These are phyloP conservation scores for Termitomyces sp. DNA, from an alignment of 1,284 basidiomycete genomes.

Conservation along the genomic window DNA sequence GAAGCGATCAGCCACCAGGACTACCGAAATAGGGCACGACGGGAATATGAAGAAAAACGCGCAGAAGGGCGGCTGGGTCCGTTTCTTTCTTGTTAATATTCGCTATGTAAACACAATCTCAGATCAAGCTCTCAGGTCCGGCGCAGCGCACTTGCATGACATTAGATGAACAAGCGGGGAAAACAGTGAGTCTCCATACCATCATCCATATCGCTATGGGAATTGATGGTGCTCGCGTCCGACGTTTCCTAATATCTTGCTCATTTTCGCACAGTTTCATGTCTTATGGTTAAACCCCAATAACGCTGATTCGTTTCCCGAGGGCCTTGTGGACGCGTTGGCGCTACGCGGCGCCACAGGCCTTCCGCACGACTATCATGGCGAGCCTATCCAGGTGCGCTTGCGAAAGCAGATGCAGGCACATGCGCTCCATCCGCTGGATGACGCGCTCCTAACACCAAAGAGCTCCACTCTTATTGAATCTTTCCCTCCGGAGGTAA, in stretches of 20 bases:
- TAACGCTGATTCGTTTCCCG: constrained; percentile 59
- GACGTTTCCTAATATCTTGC: background rate
- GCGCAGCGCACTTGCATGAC: constrained; percentile 68
- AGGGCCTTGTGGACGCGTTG: constrained; percentile 56
- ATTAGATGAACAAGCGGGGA: constrained; percentile 66
- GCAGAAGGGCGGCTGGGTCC: constrained; percentile 59
- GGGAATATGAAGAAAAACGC: constrained; percentile 68
- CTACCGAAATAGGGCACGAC: constrained; percentile 62
- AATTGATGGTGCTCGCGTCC: background rate
- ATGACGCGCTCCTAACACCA: constrained; percentile 23
- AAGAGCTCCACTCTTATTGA: constrained; percentile 26
- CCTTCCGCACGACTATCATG: constrained; percentile 22
- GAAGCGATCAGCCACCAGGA: constrained; percentile 51
- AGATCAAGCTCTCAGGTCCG: constrained; percentile 28
- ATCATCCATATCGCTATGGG: constrained; percentile 2
- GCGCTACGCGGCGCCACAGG: constrained; percentile 32
- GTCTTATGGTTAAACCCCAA: constrained; percentile 69
- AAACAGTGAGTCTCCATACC: constrained; percentile 41
- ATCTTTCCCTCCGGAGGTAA: constrained; percentile 43
- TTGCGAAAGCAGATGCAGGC: constrained; percentile 63
- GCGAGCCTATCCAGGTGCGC: constrained; percentile 39
- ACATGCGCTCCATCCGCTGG: constrained; percentile 57
- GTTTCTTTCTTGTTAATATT: constrained; percentile 10
- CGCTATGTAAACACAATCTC: background rate
- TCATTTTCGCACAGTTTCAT: constrained; percentile 55